Base-by-base conservation (phyloP, 805 yeast species). In the Brettanomyces nanus region DNA sequence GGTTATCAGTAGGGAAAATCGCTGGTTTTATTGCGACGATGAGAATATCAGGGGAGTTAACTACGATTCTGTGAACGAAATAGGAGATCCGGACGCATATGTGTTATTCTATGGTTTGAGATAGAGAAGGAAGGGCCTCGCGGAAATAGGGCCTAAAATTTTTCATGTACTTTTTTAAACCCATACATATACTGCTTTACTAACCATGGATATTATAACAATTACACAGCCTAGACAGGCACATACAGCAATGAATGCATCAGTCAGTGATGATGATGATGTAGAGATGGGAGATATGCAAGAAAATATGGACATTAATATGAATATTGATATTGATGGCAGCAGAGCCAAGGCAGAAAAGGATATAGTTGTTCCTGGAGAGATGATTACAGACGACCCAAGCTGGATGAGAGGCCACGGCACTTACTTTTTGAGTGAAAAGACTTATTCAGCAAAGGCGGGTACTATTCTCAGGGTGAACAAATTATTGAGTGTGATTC, bases 351-450 rank as follows among this genome's bases (percentile, higher is more conserved):
- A 26, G 14, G 18, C 60, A 14, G 59, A 58, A 32, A 60, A 44
- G 5, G 47, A 61, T 10, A 61, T 92, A 7, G 95, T 90, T 15
- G 86, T 97, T 1, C 98, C 98, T 0, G 98, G 98, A 7, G 97
- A 92, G 56, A 63, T 89, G 36, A 84, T 92, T n/a, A 92, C 97
- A 0, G 92, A 85, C 48, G 97, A 92, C 53, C 85, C 95, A 5
- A 72, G 80, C 2, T 92, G 97, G 97, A 92, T 92, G 98, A 75
- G 95, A 54, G 98, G 98, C 22, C 98, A 90, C 54, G 98, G 98
- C 5, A 92, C 97, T 0, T 92, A 86, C 57, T 75, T 80, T 47
- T 62, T 82, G 28, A 77, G 76, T 25, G 81, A 80, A 46, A 66
- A 71, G 48, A 86, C 96, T 0, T 86, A 75, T 57, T 81, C 95